Conservation (phyloP, 176 grass and related monocot species). For the Paspalum notatum region DNA sequence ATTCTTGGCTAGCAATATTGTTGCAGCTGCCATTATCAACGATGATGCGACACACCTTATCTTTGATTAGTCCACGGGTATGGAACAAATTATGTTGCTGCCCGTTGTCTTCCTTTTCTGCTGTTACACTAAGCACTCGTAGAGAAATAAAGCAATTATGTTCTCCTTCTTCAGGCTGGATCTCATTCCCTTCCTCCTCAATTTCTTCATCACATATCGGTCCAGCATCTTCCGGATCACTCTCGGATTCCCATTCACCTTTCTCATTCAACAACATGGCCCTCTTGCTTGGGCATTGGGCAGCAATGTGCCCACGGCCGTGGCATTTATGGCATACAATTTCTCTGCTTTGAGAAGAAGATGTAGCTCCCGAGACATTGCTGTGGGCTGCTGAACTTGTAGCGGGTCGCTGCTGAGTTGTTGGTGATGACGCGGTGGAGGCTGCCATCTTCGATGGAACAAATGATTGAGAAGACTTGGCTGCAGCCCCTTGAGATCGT, state of each 20-base stretch:
- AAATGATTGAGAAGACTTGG: neutral
- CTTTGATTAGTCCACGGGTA: neutral
- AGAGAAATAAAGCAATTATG: conserved; percentile 17
- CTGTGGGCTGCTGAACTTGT: neutral
- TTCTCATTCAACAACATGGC: neutral
- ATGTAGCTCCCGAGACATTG: neutral
- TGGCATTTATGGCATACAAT: neutral
- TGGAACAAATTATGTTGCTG: neutral
- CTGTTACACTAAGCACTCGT: neutral
- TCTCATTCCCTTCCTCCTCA: neutral
- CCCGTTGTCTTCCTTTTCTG: neutral
- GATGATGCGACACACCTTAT: neutral
- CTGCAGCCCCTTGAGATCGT: neutral
- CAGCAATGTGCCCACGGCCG: too few species aligned
- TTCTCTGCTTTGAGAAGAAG: neutral
- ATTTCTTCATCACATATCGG: neutral
- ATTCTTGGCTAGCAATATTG: neutral
- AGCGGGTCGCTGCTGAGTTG: neutral
- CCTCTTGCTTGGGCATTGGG: neutral
- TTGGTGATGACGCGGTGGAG: neutral
- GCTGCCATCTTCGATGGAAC: neutral
- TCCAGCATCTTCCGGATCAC: neutral
- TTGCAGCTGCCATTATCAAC: conserved; percentile 1
- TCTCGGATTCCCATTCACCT: neutral
- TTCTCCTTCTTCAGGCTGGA: neutral